phyloP scores from a whole-genome alignment of 768 basidiomycete species.

The Russula sp. region DNA sequence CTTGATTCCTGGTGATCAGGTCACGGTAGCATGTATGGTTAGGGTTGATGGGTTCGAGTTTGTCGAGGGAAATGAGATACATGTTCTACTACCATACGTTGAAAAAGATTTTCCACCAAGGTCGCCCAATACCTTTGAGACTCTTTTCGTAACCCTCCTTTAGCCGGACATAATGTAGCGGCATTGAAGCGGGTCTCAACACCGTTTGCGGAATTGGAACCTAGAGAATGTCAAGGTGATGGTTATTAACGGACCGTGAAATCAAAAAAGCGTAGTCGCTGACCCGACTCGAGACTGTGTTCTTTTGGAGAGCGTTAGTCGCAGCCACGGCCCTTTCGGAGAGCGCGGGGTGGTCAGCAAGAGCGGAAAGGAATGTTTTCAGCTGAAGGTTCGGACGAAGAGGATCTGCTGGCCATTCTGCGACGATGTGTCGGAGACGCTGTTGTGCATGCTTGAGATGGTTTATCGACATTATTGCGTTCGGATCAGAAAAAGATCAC shows the following conservation, averaged over 20 bases:
- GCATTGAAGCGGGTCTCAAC: constrained; percentile 63
- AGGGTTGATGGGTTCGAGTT: not conserved
- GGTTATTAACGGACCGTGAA: not conserved
- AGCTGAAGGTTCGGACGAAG: constrained; percentile 76
- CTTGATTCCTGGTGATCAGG: too few species aligned
- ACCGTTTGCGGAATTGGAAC: constrained; percentile 60
- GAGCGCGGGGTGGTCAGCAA: constrained; percentile 63
- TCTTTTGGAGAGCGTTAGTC: constrained; percentile 47
- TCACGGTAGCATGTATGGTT: not conserved
- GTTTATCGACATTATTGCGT: constrained; percentile 26
- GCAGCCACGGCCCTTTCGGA: constrained; percentile 56
- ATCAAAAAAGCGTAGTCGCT: constrained; percentile 14
- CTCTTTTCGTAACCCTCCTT: constrained; percentile 72
- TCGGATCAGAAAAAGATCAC: too few species aligned
- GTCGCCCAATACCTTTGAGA: constrained; percentile 65
- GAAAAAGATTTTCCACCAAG: constrained; percentile 83
- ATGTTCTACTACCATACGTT: constrained; percentile 55
- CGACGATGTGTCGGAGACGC: constrained; percentile 46
- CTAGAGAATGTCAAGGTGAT: constrained; percentile 33
- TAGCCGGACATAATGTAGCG: constrained; percentile 66
- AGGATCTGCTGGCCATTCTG: constrained; percentile 63
- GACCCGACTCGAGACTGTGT: constrained; percentile 56
- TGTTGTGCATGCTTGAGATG: constrained; percentile 40
- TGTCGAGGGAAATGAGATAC: not conserved
- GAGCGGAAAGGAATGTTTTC: constrained; percentile 53